Conservation (phyloP, 495 filamentous ascomycete species). For the Neurospora sp. region DNA sequence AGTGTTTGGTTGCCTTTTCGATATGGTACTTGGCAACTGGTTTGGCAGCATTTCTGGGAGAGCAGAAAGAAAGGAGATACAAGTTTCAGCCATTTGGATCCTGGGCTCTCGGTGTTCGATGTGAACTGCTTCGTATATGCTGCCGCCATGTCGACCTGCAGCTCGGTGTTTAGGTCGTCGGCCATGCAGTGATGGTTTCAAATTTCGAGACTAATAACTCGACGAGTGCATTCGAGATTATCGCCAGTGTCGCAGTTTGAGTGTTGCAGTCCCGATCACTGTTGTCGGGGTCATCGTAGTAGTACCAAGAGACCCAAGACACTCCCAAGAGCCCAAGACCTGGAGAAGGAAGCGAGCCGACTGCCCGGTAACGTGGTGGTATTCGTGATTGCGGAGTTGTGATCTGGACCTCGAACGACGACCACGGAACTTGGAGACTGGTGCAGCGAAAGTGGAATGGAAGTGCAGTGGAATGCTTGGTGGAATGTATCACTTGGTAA, state of each 20-base stretch:
- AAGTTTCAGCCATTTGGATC: background rate
- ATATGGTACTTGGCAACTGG: background rate
- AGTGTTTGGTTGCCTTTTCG: background rate
- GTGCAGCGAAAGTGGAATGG: background rate
- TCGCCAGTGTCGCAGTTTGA: background rate
- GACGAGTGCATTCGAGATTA: background rate
- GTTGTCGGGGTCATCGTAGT: background rate
- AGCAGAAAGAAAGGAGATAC: background rate
- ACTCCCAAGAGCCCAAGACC: background rate
- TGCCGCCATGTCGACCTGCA: background rate
- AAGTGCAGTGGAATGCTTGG: background rate
- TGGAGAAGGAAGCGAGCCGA: background rate
- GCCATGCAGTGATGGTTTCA: background rate
- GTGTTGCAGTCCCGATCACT: background rate
- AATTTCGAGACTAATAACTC: background rate
- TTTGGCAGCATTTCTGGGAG: background rate
- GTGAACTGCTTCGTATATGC: background rate
- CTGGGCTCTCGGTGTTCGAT: background rate
- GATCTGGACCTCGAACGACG: too few species aligned
- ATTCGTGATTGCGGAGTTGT: background rate
- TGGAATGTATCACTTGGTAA: background rate
- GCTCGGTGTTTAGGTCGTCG: background rate
- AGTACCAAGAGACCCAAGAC: background rate
- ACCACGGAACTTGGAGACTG: background rate
- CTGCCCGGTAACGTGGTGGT: background rate